These are phyloP conservation scores for Heliamphora exappendiculata DNA, from an alignment of 148 eudicot genomes.

Conservation along the genomic window DNA sequence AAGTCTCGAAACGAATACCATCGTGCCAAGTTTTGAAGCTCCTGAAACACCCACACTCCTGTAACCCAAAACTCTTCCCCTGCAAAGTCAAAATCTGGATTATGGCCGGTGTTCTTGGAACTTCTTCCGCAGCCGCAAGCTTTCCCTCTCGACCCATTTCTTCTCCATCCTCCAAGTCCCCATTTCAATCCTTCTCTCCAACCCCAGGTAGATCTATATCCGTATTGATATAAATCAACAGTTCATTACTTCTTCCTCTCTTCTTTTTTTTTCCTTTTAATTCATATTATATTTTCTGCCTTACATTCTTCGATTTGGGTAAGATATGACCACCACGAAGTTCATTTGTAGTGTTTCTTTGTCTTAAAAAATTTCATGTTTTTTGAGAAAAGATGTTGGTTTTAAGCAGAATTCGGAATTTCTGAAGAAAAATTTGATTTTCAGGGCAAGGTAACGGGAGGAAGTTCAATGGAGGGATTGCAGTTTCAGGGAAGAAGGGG, in stretches of 20 bases:
- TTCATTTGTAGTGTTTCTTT: neutral
- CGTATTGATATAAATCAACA: neutral
- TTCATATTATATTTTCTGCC: neutral
- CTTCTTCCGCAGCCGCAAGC: constrained; percentile 37
- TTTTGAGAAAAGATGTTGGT: constrained; percentile 2
- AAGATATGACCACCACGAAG: neutral
- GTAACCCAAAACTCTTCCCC: neutral
- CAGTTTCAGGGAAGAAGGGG: constrained; percentile 43
- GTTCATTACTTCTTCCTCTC: neutral
- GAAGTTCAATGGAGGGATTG: constrained; percentile 65
- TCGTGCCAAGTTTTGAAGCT: neutral
- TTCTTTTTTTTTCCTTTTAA: neutral
- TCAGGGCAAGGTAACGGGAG: constrained; percentile 46
- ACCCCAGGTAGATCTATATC: constrained; percentile 27
- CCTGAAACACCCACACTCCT: neutral
- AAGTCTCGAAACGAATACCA: neutral
- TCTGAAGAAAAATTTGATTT: constrained; percentile 7
- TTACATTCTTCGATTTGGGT: constrained; percentile 4
- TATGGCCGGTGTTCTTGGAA: constrained; percentile 52
- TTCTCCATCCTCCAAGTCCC: constrained; percentile 31
- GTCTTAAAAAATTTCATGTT: neutral
- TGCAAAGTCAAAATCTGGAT: neutral
- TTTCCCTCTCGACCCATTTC: constrained; percentile 29
- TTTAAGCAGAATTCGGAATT: neutral
- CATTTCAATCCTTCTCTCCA: constrained; percentile 17